Percentiles rank a stretch among this genome's conserved stretches.
Evolutionary conservation across 257 asterid genomes (phyloP).

Genomic region (Fraxinus excelsior): DNA sequence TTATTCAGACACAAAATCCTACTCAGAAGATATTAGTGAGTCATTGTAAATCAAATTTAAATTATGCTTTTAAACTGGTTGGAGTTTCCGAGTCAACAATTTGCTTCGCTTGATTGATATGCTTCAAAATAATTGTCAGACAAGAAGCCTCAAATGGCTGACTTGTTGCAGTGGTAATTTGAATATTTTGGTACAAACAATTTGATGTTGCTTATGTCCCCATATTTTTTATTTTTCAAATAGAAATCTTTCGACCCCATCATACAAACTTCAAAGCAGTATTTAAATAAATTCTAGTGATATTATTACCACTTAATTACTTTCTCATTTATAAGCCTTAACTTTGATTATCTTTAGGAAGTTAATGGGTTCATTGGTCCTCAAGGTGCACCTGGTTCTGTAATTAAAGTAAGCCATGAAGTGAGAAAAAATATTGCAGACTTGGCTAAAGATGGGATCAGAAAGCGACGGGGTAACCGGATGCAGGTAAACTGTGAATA

Average conservation of each 20-base stretch:
- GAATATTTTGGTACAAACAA: not conserved
- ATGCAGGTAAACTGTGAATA: conserved; percentile 64
- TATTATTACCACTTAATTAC: not conserved
- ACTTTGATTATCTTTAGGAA: conserved; percentile 48
- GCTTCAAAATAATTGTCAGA: not conserved
- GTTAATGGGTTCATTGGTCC: conserved; percentile 26
- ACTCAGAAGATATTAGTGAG: not conserved
- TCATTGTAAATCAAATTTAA: not conserved
- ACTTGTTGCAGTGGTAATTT: not conserved
- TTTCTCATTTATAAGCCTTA: not conserved
- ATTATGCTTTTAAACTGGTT: not conserved
- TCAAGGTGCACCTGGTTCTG: conserved; percentile 41
- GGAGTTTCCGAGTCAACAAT: not conserved
- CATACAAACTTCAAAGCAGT: not conserved
- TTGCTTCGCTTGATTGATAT: not conserved
- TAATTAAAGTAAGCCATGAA: conserved; percentile 44
- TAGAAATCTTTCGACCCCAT: not conserved
- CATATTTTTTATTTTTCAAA: not conserved
- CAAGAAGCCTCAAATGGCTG: not conserved
- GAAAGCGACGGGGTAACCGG: conserved; percentile 74
- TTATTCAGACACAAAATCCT: not conserved
- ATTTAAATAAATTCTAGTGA: not conserved
- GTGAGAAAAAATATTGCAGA: conserved; percentile 65
- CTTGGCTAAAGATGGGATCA: conserved; percentile 78
- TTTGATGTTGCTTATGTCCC: not conserved